Conservation (phyloP, 352 stramenopile species). For the Albugo candida region DNA sequence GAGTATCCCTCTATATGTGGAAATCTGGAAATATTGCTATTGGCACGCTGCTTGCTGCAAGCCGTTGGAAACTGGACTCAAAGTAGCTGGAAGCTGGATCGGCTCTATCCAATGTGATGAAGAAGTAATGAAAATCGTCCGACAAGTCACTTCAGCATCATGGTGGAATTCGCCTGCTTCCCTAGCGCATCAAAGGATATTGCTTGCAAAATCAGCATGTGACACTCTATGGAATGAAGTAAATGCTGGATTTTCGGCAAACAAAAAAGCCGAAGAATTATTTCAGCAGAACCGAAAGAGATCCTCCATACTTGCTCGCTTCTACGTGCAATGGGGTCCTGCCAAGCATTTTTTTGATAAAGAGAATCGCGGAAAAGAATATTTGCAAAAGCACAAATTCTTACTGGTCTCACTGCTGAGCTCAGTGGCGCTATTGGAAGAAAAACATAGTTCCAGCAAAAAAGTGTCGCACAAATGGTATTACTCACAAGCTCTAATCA, state of each 20-base stretch:
- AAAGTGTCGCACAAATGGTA: conserved; percentile 80
- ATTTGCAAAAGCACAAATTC: conserved; percentile 65
- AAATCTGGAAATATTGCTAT: conserved; percentile 42
- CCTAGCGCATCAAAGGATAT: conserved; percentile 43
- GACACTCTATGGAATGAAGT: no score
- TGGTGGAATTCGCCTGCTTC: conserved; percentile 65
- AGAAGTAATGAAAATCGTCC: background rate
- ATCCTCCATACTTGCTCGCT: no score
- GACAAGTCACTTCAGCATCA: conserved; percentile 16
- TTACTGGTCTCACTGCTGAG: conserved; percentile 66
- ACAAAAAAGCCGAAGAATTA: background rate
- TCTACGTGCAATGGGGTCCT: conserved; percentile 89
- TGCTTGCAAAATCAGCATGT: no score
- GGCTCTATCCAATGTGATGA: background rate
- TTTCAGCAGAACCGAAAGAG: conserved; percentile 13
- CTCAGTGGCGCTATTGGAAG: conserved; percentile 86
- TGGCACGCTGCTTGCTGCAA: conserved; percentile 41
- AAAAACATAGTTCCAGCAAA: conserved; percentile 89
- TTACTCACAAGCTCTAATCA: conserved; percentile 13
- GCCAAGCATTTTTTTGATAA: conserved; percentile 85
- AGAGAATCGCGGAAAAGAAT: conserved; percentile 75
- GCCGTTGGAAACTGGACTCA: conserved; percentile 35
- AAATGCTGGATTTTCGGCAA: no score
- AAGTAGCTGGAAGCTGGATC: conserved; percentile 47
- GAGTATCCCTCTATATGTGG: conserved; percentile 66